Conservation (phyloP, 768 basidiomycete genomes). For the Suillus subalutaceus region DNA sequence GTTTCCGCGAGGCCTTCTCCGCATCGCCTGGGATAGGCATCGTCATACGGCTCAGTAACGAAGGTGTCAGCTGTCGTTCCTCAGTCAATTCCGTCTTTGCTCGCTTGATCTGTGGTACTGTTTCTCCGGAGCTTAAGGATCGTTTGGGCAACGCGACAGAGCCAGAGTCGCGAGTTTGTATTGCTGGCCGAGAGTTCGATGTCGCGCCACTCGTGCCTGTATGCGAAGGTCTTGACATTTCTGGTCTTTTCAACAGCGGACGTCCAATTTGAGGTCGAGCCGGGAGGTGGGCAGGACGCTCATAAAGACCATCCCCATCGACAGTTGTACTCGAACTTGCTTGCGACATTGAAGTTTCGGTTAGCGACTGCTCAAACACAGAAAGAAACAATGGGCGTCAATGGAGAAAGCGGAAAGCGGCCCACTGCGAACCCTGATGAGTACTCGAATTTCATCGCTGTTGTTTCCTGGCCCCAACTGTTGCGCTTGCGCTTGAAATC, state of each 20-base stretch:
- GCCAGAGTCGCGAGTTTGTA: conserved; percentile 13
- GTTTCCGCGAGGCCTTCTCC: conserved; percentile 20
- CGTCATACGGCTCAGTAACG: conserved; percentile 48
- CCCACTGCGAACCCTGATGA: conserved; percentile 62
- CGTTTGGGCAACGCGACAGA: conserved; percentile 28
- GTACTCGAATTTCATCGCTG: conserved; percentile 38
- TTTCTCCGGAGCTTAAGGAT: conserved; percentile 31
- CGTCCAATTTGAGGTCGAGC: conserved; percentile 19
- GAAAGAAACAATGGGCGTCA: conserved; percentile 42
- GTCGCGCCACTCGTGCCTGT: conserved; percentile 13
- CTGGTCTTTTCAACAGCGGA: conserved; percentile 20
- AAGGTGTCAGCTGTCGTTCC: conserved; percentile 38
- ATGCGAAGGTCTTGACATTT: conserved; percentile 18
- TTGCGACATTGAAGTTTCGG: conserved; percentile 23
- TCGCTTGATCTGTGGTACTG: conserved; percentile 39
- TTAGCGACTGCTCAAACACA: conserved; percentile 49
- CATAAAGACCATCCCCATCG: conserved; percentile 17
- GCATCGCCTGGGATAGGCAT: conserved; percentile 13
- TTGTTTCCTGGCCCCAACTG: conserved; percentile 26
- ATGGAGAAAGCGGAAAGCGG: conserved; percentile 38
- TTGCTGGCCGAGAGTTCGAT: conserved; percentile 16
- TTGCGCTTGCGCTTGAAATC: conserved; percentile 30
- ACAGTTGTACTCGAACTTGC: conserved; percentile 15
- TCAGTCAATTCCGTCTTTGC: conserved; percentile 21
- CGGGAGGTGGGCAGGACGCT: conserved; percentile 33